Evolutionary conservation across 164 flowering plant species (phyloP), one percentile per base, ranked within the genome.

Genomic region (Paratinospora sagittata): DNA sequence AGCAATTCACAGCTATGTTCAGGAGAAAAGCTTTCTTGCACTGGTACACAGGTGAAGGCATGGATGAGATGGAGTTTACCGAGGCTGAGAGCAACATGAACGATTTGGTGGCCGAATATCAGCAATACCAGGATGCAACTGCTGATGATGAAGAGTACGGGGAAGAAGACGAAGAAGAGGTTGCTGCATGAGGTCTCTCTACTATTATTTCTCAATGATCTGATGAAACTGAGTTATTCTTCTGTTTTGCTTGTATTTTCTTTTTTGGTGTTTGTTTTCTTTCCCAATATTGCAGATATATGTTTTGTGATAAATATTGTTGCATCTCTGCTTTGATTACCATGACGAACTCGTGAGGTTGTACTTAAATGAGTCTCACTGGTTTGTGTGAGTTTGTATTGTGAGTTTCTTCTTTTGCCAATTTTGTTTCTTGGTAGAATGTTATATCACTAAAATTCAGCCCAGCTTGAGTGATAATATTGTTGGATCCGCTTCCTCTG

Each of bases 41-140:
- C 21, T 52, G 60, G 60, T 52, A 52, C 19, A 52, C 60, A 6
- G 60, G 60, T 52, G 60, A 52, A 17, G 60, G 60, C 2, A 52
- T 52, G 60, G 60, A 52, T 17, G 60, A 52, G 60, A 52, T 52
- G 60, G 60, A 52, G 60, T 52, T 52, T n/a, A 52, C 60, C 4
- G 60, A 52, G 60, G 60, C 60, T 3, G 60, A 52, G 21, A 52
- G 60, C 60, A 52, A 52, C 60, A 52, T 52, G 60, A 52, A 52
- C 7, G 60, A 52, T 17, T 52, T 52, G 60, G 60, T 52, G 23
- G 60, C 60, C 4, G 60, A 52, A 52, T 52, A 52, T 52, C 60
- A 52, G 60, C 60, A 52, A 17, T 52, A 52, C 60, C 60, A 52
- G 60, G 60, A 52, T 52, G 60, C 60, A 17, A 52, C 60, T 52